These are phyloP conservation scores for Pyrenula aspistea DNA, from an alignment of 495 filamentous ascomycete genomes.

Conservation along the genomic window DNA sequence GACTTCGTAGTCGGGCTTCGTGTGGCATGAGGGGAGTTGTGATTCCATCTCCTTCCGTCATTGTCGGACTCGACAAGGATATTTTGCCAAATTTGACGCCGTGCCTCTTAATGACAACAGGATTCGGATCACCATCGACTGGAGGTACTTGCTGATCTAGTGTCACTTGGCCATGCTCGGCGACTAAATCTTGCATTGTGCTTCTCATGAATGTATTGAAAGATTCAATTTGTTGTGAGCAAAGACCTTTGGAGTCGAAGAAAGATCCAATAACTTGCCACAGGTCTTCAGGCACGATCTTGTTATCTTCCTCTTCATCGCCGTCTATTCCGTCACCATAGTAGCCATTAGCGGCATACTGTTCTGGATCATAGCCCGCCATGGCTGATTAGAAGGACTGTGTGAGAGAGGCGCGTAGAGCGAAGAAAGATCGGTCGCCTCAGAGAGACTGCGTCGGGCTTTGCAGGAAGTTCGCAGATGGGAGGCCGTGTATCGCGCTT, in stretches of 20 bases:
- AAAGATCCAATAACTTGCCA: conserved; percentile 96
- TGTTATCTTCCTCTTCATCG: conserved; percentile 57
- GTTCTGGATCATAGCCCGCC: conserved; percentile 39
- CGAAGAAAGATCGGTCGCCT: background rate
- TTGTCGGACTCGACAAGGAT: conserved; percentile 69
- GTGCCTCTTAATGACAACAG: conserved; percentile 74
- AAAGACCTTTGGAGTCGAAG: conserved; percentile 89
- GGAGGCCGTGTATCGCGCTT: background rate
- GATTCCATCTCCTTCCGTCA: conserved; percentile 84
- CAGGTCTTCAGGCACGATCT: conserved; percentile 84
- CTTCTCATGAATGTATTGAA: conserved; percentile 92
- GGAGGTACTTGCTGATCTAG: conserved; percentile 78
- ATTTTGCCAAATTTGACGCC: conserved; percentile 85
- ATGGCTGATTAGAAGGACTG: conserved; percentile 21
- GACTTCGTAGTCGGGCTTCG: conserved; percentile 84
- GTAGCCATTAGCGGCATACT: background rate
- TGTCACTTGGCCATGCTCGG: conserved; percentile 76
- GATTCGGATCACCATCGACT: conserved; percentile 51
- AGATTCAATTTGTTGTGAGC: conserved; percentile 95
- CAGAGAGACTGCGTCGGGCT: background rate
- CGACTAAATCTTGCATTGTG: conserved; percentile 84
- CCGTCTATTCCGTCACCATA: conserved; percentile 44
- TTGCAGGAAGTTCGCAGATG: background rate
- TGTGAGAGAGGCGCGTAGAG: too few species aligned
- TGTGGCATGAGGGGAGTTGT: conserved; percentile 74